Evolutionary conservation across 1,139 yeast genomes (phyloP).

Genomic region (Taphrina deformans): DNA sequence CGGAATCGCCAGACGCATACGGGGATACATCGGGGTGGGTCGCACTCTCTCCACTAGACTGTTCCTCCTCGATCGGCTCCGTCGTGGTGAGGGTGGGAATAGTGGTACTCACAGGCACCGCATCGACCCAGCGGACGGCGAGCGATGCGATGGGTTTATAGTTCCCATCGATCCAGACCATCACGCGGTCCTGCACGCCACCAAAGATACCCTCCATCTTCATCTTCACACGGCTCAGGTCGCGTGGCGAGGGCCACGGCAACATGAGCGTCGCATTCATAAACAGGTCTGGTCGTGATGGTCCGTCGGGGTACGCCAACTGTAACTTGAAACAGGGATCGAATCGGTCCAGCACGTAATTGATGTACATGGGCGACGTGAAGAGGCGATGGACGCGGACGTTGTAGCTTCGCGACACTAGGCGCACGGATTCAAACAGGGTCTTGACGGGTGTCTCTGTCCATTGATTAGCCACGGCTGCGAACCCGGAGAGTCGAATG

Average conservation of each 20-base stretch:
- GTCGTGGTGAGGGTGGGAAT: neutral
- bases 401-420: constrained; percentile 9
- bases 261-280: neutral
- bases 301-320: neutral
- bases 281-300: constrained; percentile 11
- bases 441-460: constrained; percentile 7
- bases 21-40: neutral
- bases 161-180: constrained; percentile 20
- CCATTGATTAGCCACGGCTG: neutral
- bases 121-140: neutral
- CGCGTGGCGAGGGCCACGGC: constrained; percentile 13
- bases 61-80: neutral
- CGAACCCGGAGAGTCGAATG: too few relatives aligned
- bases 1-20: neutral
- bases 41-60: neutral
- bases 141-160: constrained; percentile 3
- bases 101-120: neutral
- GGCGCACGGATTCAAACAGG: constrained; percentile 4
- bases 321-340: constrained; percentile 22
- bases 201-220: constrained; percentile 16
- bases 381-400: neutral
- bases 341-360: neutral
- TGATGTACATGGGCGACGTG: constrained; percentile 5
- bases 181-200: constrained; percentile 6
- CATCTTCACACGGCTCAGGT: constrained; percentile 7